These are phyloP conservation scores for Emergomyces pasteurianus DNA, from an alignment of 2,329 filamentous ascomycete species.

Conservation along the genomic window DNA sequence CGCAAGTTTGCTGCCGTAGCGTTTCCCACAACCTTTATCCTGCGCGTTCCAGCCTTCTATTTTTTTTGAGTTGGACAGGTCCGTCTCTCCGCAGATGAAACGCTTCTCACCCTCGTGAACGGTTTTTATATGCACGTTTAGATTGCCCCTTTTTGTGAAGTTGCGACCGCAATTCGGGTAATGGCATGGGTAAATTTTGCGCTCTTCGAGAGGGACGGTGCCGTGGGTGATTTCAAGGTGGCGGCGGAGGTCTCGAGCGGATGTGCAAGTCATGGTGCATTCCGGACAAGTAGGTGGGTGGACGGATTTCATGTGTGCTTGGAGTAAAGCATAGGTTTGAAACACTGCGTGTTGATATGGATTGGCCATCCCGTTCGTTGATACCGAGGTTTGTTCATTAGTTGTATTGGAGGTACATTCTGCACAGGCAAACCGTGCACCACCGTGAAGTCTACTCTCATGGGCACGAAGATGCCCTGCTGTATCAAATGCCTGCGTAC, in stretches of 20 bases:
- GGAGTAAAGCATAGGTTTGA: slow-evolving; percentile 57
- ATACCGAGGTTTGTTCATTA: slow-evolving; percentile 20
- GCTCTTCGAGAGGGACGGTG: slow-evolving; percentile 44
- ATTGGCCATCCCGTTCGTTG: slow-evolving; percentile 1
- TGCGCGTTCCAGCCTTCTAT: slow-evolving; percentile 51
- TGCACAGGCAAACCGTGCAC: slow-evolving; percentile 62
- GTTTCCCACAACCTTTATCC: slow-evolving; percentile 58
- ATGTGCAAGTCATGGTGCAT: slow-evolving; percentile 58
- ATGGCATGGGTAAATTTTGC: slow-evolving; percentile 55
- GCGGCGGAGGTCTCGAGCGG: slow-evolving; percentile 55
- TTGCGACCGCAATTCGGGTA: slow-evolving; percentile 57
- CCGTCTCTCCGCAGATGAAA: slow-evolving; percentile 65
- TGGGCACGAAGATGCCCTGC: slow-evolving; percentile 61
- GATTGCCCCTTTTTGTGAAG: slow-evolving; percentile 75
- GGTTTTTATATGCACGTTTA: slow-evolving; percentile 65
- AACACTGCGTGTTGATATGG: slow-evolving; percentile 40
- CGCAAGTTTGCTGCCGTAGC: slow-evolving; percentile 63
- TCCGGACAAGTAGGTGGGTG: slow-evolving; percentile 64
- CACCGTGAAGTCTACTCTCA: slow-evolving; percentile 55
- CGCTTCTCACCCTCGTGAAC: slow-evolving; percentile 61
- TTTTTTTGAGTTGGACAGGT: slow-evolving; percentile 45
- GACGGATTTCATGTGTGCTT: slow-evolving; percentile 58
- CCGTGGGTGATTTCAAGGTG: slow-evolving; percentile 73
- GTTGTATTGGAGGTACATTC: slow-evolving; percentile 46
- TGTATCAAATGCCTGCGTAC: slow-evolving; percentile 60